Base-by-base conservation (phyloP, 1,284 basidiomycete species). In the Trichosporon faecale region DNA sequence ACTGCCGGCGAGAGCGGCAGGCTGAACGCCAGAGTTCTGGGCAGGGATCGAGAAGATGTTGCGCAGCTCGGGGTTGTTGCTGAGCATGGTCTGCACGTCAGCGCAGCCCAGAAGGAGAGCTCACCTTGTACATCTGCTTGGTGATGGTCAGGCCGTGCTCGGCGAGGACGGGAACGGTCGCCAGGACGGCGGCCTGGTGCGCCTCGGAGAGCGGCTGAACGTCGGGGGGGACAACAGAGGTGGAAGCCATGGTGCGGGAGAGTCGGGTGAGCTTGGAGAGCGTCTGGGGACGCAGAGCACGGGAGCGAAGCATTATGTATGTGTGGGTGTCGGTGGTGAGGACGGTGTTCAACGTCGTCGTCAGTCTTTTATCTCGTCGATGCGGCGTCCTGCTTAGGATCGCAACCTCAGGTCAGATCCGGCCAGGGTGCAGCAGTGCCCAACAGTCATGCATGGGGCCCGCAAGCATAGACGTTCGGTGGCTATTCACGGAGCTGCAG, bases 111-210 rank as follows among this genome's bases (percentile, higher is more conserved):
- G 12, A 21, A 18, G 14, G 9, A 27, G 1, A 2, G 49, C 72
- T 35, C 21, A 73, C 72, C 63, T 66, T 69, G 72, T 75, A 81
- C 71, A 81, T 79, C 23, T 71, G 71, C 11, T 68, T 74, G 14
- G 80, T 80, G 68, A 81, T 79, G 12, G 69, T 70, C 40, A 75
- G 64, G 21, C 80, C 80, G 70, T 79, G 75, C 67, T 78, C 68
- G 33, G 76, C 75, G 25, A 81, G 75, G 4, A 78, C 68, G 6
- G 80, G 79, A 0, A 74, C 77, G 1, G 80, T 80, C 18, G 79
- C 74, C 29, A 75, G 74, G 68, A 81, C 75, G 23, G 77, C 70
- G 27, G 73, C 75, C 70, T 76, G 74, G 72, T 81, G 77, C 21
- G 65, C 73, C 6, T 74, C 72, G 11, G 77, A 76, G 66, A 80